Percentiles rank a stretch among this genome's conserved stretches.
phyloP scores from a whole-genome alignment of 768 basidiomycete genomes.

The Boletus bicolor region DNA sequence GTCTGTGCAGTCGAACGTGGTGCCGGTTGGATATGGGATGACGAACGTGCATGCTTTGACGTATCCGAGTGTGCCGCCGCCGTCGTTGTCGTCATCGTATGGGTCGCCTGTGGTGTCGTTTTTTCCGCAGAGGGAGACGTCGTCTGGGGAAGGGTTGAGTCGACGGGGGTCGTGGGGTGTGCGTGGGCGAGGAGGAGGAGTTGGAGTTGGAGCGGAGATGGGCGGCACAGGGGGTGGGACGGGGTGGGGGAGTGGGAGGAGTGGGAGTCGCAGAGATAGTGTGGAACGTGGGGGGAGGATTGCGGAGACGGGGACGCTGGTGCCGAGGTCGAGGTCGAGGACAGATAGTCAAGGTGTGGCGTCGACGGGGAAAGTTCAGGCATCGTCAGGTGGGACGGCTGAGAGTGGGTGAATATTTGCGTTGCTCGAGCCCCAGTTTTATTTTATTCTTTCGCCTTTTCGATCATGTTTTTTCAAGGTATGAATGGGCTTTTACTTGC shows the following conservation, averaged over 20 bases:
- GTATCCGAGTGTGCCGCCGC: constrained; percentile 83
- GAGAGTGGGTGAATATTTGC: not conserved
- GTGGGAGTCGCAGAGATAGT: constrained; percentile 51
- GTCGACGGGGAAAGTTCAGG: constrained; percentile 32
- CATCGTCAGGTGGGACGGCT: constrained; percentile 1
- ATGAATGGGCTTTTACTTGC: not conserved
- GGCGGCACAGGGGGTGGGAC: not conserved
- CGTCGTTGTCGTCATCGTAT: constrained; percentile 74
- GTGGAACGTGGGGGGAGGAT: constrained; percentile 64
- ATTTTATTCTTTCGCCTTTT: not conserved
- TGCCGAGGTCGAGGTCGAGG: constrained; percentile 41
- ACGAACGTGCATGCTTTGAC: constrained; percentile 46
- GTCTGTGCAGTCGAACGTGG: constrained; percentile 8
- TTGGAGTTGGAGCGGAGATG: not conserved
- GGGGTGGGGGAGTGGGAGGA: constrained; percentile 17
- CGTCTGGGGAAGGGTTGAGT: constrained; percentile 53
- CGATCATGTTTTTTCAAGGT: not conserved
- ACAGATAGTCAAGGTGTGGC: constrained; percentile 44
- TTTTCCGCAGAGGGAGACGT: constrained; percentile 43
- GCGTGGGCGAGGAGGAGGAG: constrained; percentile 30
- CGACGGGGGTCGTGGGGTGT: constrained; percentile 46
- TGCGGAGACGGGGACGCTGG: constrained; percentile 63
- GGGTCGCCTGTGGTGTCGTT: constrained; percentile 62
- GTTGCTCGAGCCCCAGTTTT: not conserved
- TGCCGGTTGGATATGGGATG: constrained; percentile 16